phyloP scores from a whole-genome alignment of 441 rosid species.

The Corymbia calophylla region DNA sequence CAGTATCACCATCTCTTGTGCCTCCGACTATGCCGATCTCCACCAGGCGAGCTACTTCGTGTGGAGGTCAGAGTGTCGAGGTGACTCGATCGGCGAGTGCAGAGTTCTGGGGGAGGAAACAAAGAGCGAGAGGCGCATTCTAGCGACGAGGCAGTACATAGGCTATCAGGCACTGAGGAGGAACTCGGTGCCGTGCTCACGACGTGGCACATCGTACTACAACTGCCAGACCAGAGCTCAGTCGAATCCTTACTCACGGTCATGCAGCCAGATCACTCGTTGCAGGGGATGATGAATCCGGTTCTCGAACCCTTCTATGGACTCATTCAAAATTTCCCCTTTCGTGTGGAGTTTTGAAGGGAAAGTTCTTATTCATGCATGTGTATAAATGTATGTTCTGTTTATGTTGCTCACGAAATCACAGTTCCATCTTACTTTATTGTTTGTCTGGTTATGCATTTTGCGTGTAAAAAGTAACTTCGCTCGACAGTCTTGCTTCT shows the following conservation, averaged over 20 bases:
- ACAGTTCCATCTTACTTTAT: background rate
- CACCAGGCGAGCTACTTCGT: background rate
- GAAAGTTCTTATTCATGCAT: background rate
- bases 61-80: background rate
- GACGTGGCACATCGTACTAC: background rate
- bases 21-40: background rate
- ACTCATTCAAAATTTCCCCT: background rate
- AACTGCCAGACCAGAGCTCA: background rate
- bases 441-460: background rate
- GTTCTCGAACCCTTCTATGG: background rate
- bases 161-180: slow-evolving; percentile 1
- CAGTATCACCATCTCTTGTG: background rate
- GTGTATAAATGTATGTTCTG: background rate
- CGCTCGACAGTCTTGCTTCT: background rate
- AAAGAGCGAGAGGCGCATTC: background rate
- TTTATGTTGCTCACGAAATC: background rate
- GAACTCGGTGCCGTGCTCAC: slow-evolving; percentile 1
- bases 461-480: background rate
- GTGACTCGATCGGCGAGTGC: background rate
- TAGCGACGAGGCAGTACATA: background rate
- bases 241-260: background rate
- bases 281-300: background rate
- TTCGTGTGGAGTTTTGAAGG: background rate
- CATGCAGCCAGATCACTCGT: background rate
- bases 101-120: background rate